Evolutionary conservation across 306 rosid species (phyloP).

Genomic region (Malus sieversii): DNA sequence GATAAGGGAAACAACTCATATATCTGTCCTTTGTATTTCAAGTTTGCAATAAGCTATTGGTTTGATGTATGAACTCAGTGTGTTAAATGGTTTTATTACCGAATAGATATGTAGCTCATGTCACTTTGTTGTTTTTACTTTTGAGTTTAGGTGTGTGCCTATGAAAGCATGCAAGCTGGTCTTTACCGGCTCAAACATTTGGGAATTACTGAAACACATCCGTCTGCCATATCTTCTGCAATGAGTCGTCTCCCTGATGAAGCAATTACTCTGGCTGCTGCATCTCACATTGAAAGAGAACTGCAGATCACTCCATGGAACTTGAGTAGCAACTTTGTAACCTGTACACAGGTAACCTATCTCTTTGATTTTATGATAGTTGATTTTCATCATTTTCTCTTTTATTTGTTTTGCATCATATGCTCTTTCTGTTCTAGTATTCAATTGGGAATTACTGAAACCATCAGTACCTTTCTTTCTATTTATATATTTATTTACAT

Average conservation of each 20-base stretch:
- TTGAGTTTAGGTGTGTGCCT: slow-evolving; percentile 70
- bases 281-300: slow-evolving; percentile 95
- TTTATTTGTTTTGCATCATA: neutral
- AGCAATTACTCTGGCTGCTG: slow-evolving; percentile 94
- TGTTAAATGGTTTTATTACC: neutral
- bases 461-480: neutral
- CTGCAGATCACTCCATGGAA: slow-evolving; percentile 98
- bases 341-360: slow-evolving; percentile 82
- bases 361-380: slow-evolving; percentile 1
- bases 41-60: too few relatives aligned
- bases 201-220: slow-evolving; percentile 80
- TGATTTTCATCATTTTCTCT: neutral
- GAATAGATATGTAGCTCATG: neutral
- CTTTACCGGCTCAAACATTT: slow-evolving; percentile 87
- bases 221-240: slow-evolving; percentile 78
- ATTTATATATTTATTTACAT: neutral
- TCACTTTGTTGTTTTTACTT: neutral
- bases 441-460: neutral
- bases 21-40: neutral
- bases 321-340: slow-evolving; percentile 89
- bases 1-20: neutral
- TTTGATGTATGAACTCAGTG: neutral
- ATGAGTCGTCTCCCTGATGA: slow-evolving; percentile 94
- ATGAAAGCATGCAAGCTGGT: slow-evolving; percentile 99
- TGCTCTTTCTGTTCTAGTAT: neutral